These are phyloP conservation scores for Trichoderma asperelloides DNA, from an alignment of 495 filamentous ascomycete species.

Conservation along the genomic window DNA sequence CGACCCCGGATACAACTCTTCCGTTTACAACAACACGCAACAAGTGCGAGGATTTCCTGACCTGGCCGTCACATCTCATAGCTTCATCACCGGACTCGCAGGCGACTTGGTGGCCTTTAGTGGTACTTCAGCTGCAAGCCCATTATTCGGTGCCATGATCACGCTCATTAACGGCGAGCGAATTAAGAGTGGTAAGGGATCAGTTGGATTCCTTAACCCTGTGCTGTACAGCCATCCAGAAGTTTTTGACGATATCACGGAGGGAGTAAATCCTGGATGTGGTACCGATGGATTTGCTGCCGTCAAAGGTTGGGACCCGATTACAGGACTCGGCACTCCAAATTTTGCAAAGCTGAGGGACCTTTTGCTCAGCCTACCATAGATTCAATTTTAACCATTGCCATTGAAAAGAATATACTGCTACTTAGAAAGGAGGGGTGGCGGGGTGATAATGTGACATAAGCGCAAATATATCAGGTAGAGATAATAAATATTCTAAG, in stretches of 20 bases:
- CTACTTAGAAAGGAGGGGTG: not conserved
- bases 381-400: too few species aligned
- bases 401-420: not conserved
- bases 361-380: not conserved
- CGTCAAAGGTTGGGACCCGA: slow-evolving; percentile 33
- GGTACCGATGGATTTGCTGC: slow-evolving; percentile 40
- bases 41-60: slow-evolving; percentile 16
- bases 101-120: slow-evolving; percentile 11
- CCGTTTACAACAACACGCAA: slow-evolving; percentile 15
- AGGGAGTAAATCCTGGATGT: slow-evolving; percentile 40
- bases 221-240: slow-evolving; percentile 37
- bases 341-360: not conserved
- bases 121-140: slow-evolving; percentile 15
- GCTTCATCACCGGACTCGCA: slow-evolving; percentile 11
- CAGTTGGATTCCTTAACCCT: slow-evolving; percentile 45
- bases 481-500: too few species aligned
- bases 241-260: slow-evolving; percentile 42
- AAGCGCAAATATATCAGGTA: too few species aligned
- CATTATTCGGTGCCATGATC: slow-evolving; percentile 12
- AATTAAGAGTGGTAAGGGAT: slow-evolving; percentile 32
- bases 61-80: slow-evolving; percentile 9
- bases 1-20: slow-evolving; percentile 15
- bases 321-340: not conserved
- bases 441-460: not conserved
- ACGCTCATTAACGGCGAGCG: slow-evolving; percentile 40